Percentiles rank a stretch among this genome's conserved stretches.
Conservation (phyloP, 805 yeast genomes). For the Jamesozyma jinghongensis region DNA sequence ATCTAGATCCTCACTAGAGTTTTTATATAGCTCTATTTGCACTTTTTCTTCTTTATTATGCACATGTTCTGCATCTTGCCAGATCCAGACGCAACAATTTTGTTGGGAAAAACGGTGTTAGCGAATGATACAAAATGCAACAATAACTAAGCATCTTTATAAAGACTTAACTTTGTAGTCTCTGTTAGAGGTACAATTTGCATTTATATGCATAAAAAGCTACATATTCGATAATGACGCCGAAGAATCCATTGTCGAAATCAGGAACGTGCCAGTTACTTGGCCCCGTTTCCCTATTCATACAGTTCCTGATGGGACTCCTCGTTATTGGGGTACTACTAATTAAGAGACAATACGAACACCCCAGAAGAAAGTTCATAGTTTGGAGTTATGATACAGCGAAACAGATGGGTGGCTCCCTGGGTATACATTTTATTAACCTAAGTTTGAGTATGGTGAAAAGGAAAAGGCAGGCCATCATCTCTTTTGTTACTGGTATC, state of each 20-base stretch:
- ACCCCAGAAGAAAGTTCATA: constrained; percentile 79
- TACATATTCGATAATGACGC: too few species aligned
- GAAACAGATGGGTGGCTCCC: constrained; percentile 82
- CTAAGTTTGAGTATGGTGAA: constrained; percentile 56
- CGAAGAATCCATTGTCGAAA: constrained; percentile 1
- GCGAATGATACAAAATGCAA: too few species aligned
- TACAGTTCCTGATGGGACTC: constrained; percentile 70
- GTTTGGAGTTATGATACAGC: constrained; percentile 87
- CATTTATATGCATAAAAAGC: too few species aligned
- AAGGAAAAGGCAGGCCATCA: constrained; percentile 26
- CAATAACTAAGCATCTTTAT: too few species aligned
- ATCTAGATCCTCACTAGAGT: neutral
- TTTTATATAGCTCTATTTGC: too few species aligned
- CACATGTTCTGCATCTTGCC: too few species aligned
- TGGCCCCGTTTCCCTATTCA: constrained; percentile 77
- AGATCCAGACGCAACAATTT: too few species aligned
- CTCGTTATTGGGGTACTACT: constrained; percentile 67
- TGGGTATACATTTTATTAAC: constrained; percentile 75
- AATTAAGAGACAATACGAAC: constrained; percentile 67
- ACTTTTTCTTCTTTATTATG: too few species aligned
- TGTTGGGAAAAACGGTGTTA: too few species aligned
- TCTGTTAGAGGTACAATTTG: too few species aligned
- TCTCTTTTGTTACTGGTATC: neutral
- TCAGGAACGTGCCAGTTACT: constrained; percentile 46
- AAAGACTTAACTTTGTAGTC: neutral